Evolutionary conservation across 2,329 filamentous ascomycete genomes (phyloP).

Genomic region (Colletotrichum australisinense): DNA sequence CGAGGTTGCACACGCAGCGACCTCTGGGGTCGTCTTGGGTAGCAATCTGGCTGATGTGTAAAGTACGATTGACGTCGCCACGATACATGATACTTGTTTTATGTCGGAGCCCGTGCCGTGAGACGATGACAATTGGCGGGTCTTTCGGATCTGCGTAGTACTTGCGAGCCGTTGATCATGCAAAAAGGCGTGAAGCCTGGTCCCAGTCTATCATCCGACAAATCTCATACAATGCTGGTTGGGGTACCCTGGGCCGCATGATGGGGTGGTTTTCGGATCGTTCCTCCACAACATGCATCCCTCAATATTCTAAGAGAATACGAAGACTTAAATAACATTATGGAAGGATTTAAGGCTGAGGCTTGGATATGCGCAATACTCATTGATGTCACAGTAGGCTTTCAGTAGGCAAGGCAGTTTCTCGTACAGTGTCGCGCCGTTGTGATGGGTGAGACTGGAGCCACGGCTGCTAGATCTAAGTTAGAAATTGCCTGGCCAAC

Average conservation of each 20-base stretch:
- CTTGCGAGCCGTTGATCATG: conserved; percentile 7
- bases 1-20: not conserved
- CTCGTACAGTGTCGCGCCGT: no score
- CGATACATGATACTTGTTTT: conserved; percentile 23
- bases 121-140: conserved; percentile 31
- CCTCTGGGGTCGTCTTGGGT: not conserved
- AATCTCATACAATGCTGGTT: not conserved
- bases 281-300: not conserved
- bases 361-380: not conserved
- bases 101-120: conserved; percentile 26
- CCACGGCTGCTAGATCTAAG: no score
- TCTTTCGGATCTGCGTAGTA: not conserved
- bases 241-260: conserved; percentile 15
- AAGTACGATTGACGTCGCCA: not conserved
- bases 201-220: conserved; percentile 23
- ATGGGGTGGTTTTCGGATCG: not conserved
- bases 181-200: not conserved
- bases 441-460: no score
- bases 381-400: not conserved
- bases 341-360: not conserved
- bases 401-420: no score
- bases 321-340: not conserved
- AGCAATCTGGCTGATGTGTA: not conserved
- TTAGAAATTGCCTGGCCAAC: no score
- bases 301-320: not conserved